phyloP scores from a whole-genome alignment of 129 eudicot genomes.

The Glebionis coronaria region DNA sequence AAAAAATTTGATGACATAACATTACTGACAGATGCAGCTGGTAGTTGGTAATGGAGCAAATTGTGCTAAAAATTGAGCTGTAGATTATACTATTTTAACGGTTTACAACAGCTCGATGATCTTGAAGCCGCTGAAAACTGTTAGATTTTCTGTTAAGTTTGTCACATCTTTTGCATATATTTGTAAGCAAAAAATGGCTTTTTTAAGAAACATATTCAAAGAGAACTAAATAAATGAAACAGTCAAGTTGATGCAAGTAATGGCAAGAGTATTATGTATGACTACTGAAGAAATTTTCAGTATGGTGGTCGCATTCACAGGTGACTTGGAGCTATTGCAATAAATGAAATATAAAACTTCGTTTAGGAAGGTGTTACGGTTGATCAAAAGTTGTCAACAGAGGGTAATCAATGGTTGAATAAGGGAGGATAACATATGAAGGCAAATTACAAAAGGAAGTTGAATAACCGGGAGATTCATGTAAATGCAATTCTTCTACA shows the following conservation, averaged over 20 bases:
- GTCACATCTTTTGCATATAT: background rate
- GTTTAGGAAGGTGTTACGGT: no score
- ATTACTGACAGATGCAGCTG: no score
- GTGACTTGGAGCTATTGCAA: background rate
- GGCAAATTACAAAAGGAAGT: no score
- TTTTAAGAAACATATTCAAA: background rate
- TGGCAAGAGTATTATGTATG: background rate
- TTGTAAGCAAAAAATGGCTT: background rate
- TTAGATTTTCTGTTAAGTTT: background rate
- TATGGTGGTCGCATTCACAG: background rate
- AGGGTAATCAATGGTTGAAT: no score
- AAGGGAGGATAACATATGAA: no score
- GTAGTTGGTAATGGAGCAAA: background rate
- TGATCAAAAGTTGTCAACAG: no score
- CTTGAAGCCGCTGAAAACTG: background rate
- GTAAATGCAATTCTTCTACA: no score
- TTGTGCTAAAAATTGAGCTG: background rate
- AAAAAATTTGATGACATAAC: no score
- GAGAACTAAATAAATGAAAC: background rate
- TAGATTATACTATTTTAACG: background rate
- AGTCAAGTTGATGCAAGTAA: background rate
- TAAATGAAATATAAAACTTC: background rate
- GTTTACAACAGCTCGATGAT: background rate
- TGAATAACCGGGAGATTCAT: no score
- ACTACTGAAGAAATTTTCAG: background rate